Base-by-base conservation (phyloP, 1,139 yeast species). In the Nadsonia starkeyi-henricii region DNA sequence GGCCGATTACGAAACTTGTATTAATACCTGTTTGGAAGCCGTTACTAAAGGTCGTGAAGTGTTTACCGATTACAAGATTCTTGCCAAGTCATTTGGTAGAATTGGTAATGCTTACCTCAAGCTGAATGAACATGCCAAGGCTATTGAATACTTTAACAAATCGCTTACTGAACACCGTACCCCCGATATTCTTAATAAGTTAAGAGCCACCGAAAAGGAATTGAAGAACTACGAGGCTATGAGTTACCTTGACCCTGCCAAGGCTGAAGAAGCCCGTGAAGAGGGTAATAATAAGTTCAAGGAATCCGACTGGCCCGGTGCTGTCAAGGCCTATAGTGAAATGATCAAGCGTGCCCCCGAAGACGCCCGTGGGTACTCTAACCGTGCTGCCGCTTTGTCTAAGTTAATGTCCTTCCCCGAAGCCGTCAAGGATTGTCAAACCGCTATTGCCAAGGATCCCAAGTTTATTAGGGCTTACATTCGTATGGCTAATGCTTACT, bases 341-440 rank as follows among this genome's bases (percentile, higher is more conserved):
- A 91, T 93, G 86, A 74, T 89, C 60, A 85, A 88, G 71, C 83
- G 99, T 64, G 89, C 93, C 2, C 99, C 99, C 51, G 79, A 81
- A 51, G 98, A 93, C 67, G 94, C 95, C 37, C 80, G 96, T 67
- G 98, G 97, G 49, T 93, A 89, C 67, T 88, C 95, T 44, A 93
- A 93, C 71, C 84, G 98, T 69, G 98, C 99, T 49, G 98, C 98
- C 42, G 96, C 95, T 1, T 78, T 84, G 63, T 80, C 95, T 48
- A 93, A 93, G 68, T 77, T 93, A 57, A 79, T 91, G 83, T 85
- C 96, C 19, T 91, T 89, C 84, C 96, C 96, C 41, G 98, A 89
- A 59, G 97, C 95, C 15, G 81, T 93, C 53, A 76, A 76, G 60
- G 99, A 93, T 68, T 88, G 97, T 72, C 85, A 91, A 63, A 66